Base-by-base conservation (phyloP, 129 eudicot species). In the Lactuca saligna region DNA sequence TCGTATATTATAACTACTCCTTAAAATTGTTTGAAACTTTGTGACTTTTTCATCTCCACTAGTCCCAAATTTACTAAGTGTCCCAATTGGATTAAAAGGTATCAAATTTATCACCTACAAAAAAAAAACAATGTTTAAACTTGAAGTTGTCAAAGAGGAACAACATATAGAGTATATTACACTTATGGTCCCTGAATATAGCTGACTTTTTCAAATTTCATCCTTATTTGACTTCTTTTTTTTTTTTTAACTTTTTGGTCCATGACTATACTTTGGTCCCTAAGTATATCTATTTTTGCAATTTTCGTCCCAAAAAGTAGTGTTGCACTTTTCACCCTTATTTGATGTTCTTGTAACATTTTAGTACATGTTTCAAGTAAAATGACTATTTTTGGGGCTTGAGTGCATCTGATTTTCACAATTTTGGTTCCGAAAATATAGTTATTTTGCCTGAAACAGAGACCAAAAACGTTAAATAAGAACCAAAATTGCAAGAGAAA, bases 41-140 rank as follows among this genome's bases (percentile, higher is more conserved):
- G 54, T 42, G 13, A 94, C 96, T 73, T 68, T 89, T 41, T 78
- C 62, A 50, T 85, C 96, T 42, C 79, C 80, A 74, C 87, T 94
- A 32, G 96, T 83, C n/a, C 53, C 82, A 65, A 89, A 94, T 14
- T 84, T 64, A 76, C 93, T 94, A 34, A 82, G 70, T 37, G 72
- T 78, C 29, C 97, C 99, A 39, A 94, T 89, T 3, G 99, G 99
- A 78, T 94, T 94, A 74, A 94, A 94, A 56, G 99, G 97, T 65
- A 94, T 94, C 80, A 94, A 72, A 71, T 94, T 94, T 33, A 94
- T 70, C 67, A 94, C 99, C 99, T 94, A 86, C 82, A 63, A 79
- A 46, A 70, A 71, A 61, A 0, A 39, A 4, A 29, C 3, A 57
- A 71, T 37, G n/a, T 67, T 54, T 60, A 17, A 33, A 32, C 5